Evolutionary conservation across 1,284 basidiomycete genomes (phyloP).

Genomic region (Malassezia dermatis): DNA sequence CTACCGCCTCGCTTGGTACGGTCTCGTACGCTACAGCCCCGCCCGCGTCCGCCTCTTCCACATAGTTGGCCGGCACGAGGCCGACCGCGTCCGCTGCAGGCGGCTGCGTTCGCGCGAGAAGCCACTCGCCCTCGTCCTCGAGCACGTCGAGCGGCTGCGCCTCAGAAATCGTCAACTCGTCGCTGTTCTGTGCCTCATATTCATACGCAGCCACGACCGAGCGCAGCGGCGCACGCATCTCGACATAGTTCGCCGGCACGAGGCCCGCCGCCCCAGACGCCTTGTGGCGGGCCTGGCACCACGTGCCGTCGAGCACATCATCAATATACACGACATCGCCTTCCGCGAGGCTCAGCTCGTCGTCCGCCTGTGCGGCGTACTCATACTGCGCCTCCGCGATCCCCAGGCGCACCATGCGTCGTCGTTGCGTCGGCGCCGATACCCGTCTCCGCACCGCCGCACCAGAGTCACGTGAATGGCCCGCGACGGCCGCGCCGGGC

Average conservation of each 20-base stretch:
- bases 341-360: slow-evolving; percentile 42
- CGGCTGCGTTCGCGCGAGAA: slow-evolving; percentile 28
- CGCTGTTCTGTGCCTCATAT: slow-evolving; percentile 40
- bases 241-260: slow-evolving; percentile 46
- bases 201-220: slow-evolving; percentile 41
- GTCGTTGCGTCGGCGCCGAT: background rate
- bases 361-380: slow-evolving; percentile 42
- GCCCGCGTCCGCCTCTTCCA: slow-evolving; percentile 27
- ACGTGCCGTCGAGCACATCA: slow-evolving; percentile 42
- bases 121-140: slow-evolving; percentile 40
- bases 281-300: slow-evolving; percentile 43
- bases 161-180: slow-evolving; percentile 40
- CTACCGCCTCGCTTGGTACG: background rate
- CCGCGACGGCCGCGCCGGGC: background rate
- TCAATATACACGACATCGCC: slow-evolving; percentile 45
- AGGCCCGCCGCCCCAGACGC: slow-evolving; percentile 27
- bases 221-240: slow-evolving; percentile 37
- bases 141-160: slow-evolving; percentile 39
- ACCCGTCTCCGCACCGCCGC: background rate
- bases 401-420: slow-evolving; percentile 41
- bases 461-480: background rate
- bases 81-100: slow-evolving; percentile 30
- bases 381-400: slow-evolving; percentile 44
- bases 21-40: background rate
- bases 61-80: slow-evolving; percentile 45